These are phyloP conservation scores for Scedosporium minutisporum DNA, from an alignment of 2,329 filamentous ascomycete genomes.

Conservation along the genomic window DNA sequence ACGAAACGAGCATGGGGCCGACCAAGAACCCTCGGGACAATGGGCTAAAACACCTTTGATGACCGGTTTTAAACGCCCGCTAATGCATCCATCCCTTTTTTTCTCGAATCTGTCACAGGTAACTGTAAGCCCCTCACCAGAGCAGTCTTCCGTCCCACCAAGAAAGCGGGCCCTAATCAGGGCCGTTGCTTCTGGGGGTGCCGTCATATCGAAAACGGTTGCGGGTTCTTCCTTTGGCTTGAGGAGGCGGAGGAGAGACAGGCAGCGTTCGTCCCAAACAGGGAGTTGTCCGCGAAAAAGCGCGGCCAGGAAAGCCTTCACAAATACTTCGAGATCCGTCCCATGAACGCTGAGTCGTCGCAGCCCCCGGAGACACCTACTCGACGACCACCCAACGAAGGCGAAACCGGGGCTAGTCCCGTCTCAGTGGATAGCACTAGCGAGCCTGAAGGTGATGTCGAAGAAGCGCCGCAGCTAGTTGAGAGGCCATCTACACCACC, in stretches of 20 bases:
- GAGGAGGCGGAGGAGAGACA: conserved; percentile 25
- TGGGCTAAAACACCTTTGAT: neutral
- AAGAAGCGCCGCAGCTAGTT: conserved; percentile 9
- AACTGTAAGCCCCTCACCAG: conserved; percentile 31
- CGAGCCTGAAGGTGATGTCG: conserved; percentile 9
- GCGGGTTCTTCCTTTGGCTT: conserved; percentile 36
- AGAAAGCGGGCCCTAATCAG: conserved; percentile 27
- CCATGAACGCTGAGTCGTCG: neutral
- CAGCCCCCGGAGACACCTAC: conserved; percentile 4
- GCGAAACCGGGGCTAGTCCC: conserved; percentile 6
- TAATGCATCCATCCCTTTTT: neutral
- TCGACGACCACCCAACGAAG: neutral
- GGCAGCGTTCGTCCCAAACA: conserved; percentile 11
- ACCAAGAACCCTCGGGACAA: neutral
- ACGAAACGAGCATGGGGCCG: neutral
- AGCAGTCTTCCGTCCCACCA: conserved; percentile 25
- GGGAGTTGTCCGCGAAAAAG: conserved; percentile 3
- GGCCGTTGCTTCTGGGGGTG: conserved; percentile 35
- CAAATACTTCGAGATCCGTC: neutral
- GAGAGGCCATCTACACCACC: neutral
- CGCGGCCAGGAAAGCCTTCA: neutral
- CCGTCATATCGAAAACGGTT: conserved; percentile 20
- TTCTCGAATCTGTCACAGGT: conserved; percentile 17
- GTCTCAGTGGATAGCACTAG: conserved; percentile 1
- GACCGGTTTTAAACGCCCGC: neutral